Conservation (phyloP, 345 rosid genomes). For the Bretschneidera sinensis region DNA sequence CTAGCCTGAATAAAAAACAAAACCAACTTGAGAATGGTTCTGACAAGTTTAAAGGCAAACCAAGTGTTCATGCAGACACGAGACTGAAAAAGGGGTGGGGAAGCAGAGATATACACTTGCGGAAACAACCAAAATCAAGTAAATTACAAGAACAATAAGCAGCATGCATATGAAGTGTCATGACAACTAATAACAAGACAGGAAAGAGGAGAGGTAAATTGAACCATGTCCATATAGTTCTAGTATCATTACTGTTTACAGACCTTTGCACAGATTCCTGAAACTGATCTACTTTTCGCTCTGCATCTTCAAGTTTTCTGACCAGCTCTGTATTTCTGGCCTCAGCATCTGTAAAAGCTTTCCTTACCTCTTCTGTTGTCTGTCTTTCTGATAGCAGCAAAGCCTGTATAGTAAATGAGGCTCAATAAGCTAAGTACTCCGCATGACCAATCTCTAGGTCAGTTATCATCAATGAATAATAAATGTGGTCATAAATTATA, state of each 20-base stretch:
- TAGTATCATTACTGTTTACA: constrained; percentile 24
- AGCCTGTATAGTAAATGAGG: constrained; percentile 40
- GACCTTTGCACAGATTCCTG: constrained; percentile 97
- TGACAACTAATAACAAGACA: constrained; percentile 1
- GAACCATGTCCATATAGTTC: neutral
- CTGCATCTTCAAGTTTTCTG: constrained; percentile 74
- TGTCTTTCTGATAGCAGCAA: constrained; percentile 59
- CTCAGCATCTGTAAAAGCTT: constrained; percentile 55
- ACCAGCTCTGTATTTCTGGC: constrained; percentile 63
- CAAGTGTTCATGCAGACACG: neutral
- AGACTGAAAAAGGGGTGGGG: neutral
- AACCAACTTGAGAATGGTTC: constrained; percentile 16
- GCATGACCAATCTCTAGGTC: neutral
- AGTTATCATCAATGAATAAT: neutral
- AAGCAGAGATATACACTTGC: neutral
- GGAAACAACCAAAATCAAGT: neutral
- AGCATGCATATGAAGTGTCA: neutral
- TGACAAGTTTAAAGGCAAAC: neutral
- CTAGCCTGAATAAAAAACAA: constrained; percentile 51
- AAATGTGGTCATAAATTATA: no score
- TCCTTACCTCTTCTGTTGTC: constrained; percentile 58
- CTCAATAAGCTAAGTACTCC: constrained; percentile 11
- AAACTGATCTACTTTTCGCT: constrained; percentile 76
- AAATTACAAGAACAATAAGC: neutral
- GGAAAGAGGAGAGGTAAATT: neutral